Percentiles rank a stretch among this genome's conserved stretches.
Conservation (phyloP, 805 yeast genomes). For the Candida fluviatilis region DNA sequence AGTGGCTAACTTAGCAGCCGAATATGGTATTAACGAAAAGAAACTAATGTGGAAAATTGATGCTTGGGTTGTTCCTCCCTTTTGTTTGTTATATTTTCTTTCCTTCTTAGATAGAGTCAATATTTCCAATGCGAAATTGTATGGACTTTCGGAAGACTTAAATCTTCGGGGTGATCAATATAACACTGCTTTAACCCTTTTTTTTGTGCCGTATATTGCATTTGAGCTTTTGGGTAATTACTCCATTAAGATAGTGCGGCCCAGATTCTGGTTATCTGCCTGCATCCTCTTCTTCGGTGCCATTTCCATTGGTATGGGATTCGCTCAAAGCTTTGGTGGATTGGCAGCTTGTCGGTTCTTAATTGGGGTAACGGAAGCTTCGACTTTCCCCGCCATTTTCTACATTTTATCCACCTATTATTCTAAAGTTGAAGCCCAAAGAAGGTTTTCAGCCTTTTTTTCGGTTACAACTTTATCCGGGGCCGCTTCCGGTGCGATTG, state of each 20-base stretch:
- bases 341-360: slow-evolving; percentile 60
- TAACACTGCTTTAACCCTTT: slow-evolving; percentile 62
- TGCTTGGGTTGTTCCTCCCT: slow-evolving; percentile 69
- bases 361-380: slow-evolving; percentile 65
- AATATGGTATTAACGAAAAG: slow-evolving; percentile 47
- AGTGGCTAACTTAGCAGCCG: slow-evolving; percentile 20
- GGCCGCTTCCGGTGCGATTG: slow-evolving; percentile 73
- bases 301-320: slow-evolving; percentile 64
- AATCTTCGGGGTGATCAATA: slow-evolving; percentile 54
- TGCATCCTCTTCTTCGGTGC: slow-evolving; percentile 64
- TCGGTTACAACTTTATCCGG: slow-evolving; percentile 73
- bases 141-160: slow-evolving; percentile 59
- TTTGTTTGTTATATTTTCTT: slow-evolving; percentile 67
- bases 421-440: slow-evolving; percentile 60
- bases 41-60: slow-evolving; percentile 64
- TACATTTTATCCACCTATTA: slow-evolving; percentile 66
- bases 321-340: slow-evolving; percentile 53
- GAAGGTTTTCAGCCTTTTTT: slow-evolving; percentile 66
- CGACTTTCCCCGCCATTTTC: slow-evolving; percentile 73
- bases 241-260: slow-evolving; percentile 52
- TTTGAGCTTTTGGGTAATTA: slow-evolving; percentile 67
- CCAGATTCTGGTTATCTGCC: slow-evolving; percentile 58
- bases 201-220: slow-evolving; percentile 65
- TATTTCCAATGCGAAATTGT: slow-evolving; percentile 74
- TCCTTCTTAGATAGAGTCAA: slow-evolving; percentile 81